phyloP scores from a whole-genome alignment of 2,329 filamentous ascomycete genomes.

The Bipolaris victoriae region DNA sequence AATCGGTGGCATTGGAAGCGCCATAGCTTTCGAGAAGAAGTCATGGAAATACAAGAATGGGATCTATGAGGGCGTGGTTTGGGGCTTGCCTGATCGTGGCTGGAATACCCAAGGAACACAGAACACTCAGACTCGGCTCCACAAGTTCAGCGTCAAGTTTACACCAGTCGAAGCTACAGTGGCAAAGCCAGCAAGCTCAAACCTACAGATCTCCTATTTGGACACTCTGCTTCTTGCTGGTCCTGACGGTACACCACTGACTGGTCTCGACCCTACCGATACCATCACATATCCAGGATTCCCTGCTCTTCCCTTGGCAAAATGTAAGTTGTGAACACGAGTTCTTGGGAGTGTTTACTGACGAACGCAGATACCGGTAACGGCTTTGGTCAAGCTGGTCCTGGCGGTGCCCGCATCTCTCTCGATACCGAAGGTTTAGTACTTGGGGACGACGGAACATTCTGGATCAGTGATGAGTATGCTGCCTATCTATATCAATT shows the following conservation, averaged over 20 bases:
- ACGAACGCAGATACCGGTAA: conserved; percentile 60
- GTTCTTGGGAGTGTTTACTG: not conserved
- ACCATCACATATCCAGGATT: conserved; percentile 61
- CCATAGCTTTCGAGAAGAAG: conserved; percentile 65
- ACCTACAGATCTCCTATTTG: conserved; percentile 67
- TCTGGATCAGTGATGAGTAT: conserved; percentile 69
- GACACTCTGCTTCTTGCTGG: conserved; percentile 70
- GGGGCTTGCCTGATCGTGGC: conserved; percentile 69
- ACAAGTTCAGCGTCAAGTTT: conserved; percentile 69
- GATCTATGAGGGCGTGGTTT: conserved; percentile 67
- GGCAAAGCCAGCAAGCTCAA: conserved; percentile 61
- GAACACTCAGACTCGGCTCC: conserved; percentile 71
- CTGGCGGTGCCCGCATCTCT: conserved; percentile 64
- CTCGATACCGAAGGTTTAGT: conserved; percentile 72
- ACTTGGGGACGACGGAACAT: conserved; percentile 64
- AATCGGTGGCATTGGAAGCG: conserved; percentile 69
- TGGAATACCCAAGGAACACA: conserved; percentile 75
- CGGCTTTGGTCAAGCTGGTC: conserved; percentile 67
- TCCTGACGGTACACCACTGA: conserved; percentile 66
- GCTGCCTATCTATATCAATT: conserved; percentile 76
- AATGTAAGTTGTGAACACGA: conserved; percentile 47
- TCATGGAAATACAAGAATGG: conserved; percentile 60
- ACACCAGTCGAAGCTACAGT: conserved; percentile 61
- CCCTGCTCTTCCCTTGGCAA: conserved; percentile 66
- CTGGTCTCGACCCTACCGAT: conserved; percentile 40